phyloP scores from a whole-genome alignment of 495 filamentous ascomycete genomes.

The Xylaria bambusicola region DNA sequence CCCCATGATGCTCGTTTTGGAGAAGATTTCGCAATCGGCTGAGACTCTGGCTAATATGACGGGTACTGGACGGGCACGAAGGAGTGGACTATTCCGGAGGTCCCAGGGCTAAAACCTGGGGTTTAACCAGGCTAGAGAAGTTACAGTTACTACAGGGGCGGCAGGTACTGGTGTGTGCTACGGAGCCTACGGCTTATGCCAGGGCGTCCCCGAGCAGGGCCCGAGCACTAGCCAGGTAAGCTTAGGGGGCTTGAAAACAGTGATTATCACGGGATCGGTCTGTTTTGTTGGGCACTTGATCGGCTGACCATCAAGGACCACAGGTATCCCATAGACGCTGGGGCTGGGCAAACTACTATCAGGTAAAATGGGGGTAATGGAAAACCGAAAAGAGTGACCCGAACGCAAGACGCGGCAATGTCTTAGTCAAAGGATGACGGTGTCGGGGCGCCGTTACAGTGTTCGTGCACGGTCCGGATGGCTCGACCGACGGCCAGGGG shows the following conservation, averaged over 20 bases:
- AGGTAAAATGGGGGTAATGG: constrained; percentile 40
- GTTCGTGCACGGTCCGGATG: constrained; percentile 15
- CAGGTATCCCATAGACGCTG: constrained; percentile 21
- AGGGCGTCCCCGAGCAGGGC: constrained; percentile 11
- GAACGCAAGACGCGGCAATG: constrained; percentile 13
- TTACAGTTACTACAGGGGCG: background rate
- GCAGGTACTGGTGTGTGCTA: background rate
- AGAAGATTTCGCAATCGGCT: constrained; percentile 29
- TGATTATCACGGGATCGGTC: constrained; percentile 33
- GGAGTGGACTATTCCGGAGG: background rate
- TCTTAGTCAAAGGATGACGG: constrained; percentile 21
- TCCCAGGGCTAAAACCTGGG: constrained; percentile 14
- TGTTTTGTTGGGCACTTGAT: constrained; percentile 32
- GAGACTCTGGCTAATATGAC: constrained; percentile 4
- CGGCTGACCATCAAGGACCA: constrained; percentile 25
- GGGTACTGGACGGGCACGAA: background rate
- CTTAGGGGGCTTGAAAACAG: constrained; percentile 16
- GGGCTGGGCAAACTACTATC: constrained; percentile 29
- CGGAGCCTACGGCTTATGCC: constrained; percentile 14
- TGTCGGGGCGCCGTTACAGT: constrained; percentile 12
- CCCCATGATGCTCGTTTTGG: constrained; percentile 32
- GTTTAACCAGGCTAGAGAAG: background rate
- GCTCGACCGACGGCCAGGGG: constrained; percentile 11
- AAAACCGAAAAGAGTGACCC: constrained; percentile 23
- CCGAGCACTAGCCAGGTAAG: constrained; percentile 15